These are phyloP conservation scores for Pseudophaeomoniella oleicola DNA, from an alignment of 2,329 filamentous ascomycete species.

Conservation along the genomic window DNA sequence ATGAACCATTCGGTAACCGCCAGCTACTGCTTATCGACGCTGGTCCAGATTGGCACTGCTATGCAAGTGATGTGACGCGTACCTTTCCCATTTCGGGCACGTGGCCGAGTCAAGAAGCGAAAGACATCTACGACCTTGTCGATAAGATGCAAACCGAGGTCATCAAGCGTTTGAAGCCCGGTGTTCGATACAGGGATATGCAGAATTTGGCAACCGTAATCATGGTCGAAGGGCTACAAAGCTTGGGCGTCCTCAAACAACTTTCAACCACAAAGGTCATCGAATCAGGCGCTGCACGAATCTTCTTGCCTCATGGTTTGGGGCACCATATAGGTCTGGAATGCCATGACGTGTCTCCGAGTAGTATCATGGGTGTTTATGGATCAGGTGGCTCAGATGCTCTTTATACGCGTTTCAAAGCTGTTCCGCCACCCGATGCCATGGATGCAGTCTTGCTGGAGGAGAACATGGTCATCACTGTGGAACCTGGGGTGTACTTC, in stretches of 20 bases:
- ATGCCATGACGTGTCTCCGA: constrained; percentile 27
- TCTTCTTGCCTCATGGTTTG: constrained; percentile 10
- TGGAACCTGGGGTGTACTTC: constrained; percentile 38
- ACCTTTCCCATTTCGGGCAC: constrained; percentile 69
- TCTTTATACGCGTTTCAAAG: constrained; percentile 7
- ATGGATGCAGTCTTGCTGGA: constrained; percentile 24
- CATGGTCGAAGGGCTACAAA: constrained; percentile 64
- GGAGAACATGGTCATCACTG: constrained; percentile 41
- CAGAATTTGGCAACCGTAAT: constrained; percentile 68
- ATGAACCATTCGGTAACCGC: constrained; percentile 54
- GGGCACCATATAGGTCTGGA: constrained; percentile 18
- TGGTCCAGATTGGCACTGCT: constrained; percentile 61
- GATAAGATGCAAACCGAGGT: constrained; percentile 73
- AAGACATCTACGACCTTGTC: constrained; percentile 69
- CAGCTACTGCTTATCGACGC: constrained; percentile 74
- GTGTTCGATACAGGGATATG: constrained; percentile 66
- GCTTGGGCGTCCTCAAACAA: constrained; percentile 55
- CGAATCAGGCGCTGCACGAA: constrained; percentile 17
- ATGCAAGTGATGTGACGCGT: constrained; percentile 63
- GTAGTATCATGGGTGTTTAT: constrained; percentile 18
- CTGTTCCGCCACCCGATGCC: constrained; percentile 15
- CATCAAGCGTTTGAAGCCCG: constrained; percentile 57
- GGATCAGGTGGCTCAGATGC: constrained; percentile 8
- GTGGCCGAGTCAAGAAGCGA: constrained; percentile 46
- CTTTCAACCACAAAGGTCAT: constrained; percentile 37